A percentile compares a stretch with the other conserved stretches of the same genome.
Evolutionary conservation across 495 filamentous ascomycete species (phyloP).

Genomic region (Daldinia loculata): DNA sequence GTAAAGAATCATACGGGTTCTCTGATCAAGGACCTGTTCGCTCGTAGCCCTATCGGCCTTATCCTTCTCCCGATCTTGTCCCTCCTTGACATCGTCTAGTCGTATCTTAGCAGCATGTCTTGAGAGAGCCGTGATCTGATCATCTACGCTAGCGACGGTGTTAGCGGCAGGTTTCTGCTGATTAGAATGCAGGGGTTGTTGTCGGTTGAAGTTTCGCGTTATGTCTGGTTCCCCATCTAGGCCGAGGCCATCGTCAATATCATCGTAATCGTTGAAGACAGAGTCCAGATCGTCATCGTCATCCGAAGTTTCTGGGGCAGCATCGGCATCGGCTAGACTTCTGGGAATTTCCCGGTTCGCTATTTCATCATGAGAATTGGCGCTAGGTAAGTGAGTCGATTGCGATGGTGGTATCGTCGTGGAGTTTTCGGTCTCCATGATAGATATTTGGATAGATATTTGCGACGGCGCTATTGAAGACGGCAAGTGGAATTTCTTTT

Average conservation of each 20-base stretch:
- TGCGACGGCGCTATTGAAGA: neutral
- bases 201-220: conserved; percentile 91
- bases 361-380: conserved; percentile 42
- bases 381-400: conserved; percentile 41
- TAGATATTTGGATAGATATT: neutral
- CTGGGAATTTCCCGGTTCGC: conserved; percentile 36
- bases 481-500: neutral
- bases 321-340: conserved; percentile 31
- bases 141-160: conserved; percentile 78
- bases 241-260: conserved; percentile 67
- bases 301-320: conserved; percentile 11
- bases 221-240: conserved; percentile 71
- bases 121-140: conserved; percentile 83
- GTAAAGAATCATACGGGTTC: conserved; percentile 92
- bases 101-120: conserved; percentile 90
- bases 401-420: conserved; percentile 52
- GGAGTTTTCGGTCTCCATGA: conserved; percentile 47
- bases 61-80: conserved; percentile 68
- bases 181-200: conserved; percentile 77
- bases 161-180: conserved; percentile 85
- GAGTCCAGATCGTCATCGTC: conserved; percentile 57
- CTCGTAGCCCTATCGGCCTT: conserved; percentile 91
- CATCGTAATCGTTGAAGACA: conserved; percentile 66
- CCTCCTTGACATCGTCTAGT: conserved; percentile 72
- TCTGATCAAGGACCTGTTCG: conserved; percentile 92